Evolutionary conservation across 2,329 filamentous ascomycete species (phyloP).

Genomic region (Pseudogymnoascus verrucosus): DNA sequence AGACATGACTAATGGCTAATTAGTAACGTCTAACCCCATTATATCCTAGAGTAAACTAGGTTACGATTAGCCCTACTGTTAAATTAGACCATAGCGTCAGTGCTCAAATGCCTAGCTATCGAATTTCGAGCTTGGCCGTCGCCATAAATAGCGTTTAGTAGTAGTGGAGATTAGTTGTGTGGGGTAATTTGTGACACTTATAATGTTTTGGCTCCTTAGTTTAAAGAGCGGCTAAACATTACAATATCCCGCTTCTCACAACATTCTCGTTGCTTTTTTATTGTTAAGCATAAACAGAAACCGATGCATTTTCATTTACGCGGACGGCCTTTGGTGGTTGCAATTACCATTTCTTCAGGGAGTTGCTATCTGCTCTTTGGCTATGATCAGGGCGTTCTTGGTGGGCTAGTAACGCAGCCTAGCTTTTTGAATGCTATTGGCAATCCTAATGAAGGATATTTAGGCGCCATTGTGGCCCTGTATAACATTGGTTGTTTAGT

Average conservation of each 20-base stretch:
- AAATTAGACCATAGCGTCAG: background rate
- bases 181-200: background rate
- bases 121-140: background rate
- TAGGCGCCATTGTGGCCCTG: conserved; percentile 38
- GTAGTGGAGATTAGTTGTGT: background rate
- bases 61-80: background rate
- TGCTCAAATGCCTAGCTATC: background rate
- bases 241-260: background rate
- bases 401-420: conserved; percentile 31
- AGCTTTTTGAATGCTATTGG: conserved; percentile 33
- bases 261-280: background rate
- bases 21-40: background rate
- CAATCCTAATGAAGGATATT: conserved; percentile 30
- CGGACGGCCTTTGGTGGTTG: conserved; percentile 23
- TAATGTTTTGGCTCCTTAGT: background rate
- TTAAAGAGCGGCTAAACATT: background rate
- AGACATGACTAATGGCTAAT: background rate
- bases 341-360: conserved; percentile 59
- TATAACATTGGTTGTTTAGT: conserved; percentile 42
- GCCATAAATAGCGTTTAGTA: background rate
- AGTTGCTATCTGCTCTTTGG: conserved; percentile 46
- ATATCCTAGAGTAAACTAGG: background rate
- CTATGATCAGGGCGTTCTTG: conserved; percentile 36
- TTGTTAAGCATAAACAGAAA: background rate
- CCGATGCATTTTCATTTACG: background rate